Evolutionary conservation across 768 basidiomycete genomes (phyloP).

Genomic region (Lactarius hatsudake): DNA sequence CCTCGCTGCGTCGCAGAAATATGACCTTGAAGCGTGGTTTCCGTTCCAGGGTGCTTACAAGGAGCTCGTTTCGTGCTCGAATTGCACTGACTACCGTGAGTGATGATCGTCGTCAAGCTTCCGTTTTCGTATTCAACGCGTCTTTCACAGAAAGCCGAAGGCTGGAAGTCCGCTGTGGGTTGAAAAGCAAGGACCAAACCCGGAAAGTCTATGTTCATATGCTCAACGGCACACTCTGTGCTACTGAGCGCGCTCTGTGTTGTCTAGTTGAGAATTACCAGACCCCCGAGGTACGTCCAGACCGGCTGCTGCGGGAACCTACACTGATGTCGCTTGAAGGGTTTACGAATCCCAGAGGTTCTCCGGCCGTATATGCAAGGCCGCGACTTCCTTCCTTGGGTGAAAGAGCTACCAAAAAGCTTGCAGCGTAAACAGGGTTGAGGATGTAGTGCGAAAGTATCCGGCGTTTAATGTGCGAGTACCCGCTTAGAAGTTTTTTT

Average conservation of each 20-base stretch:
- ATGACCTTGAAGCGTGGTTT: slow-evolving; percentile 99
- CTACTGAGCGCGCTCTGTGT: slow-evolving; percentile 94
- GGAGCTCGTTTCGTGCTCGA: slow-evolving; percentile 96
- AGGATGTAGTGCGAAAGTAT: slow-evolving; percentile 14
- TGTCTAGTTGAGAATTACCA: slow-evolving; percentile 99
- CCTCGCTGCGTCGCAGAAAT: slow-evolving; percentile 95
- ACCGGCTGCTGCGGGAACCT: neutral
- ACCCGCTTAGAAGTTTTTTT: slow-evolving; percentile 13
- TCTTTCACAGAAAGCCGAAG: slow-evolving; percentile 73
- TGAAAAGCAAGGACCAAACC: slow-evolving; percentile 86
- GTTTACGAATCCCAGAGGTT: slow-evolving; percentile 84
- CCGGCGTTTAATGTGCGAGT: slow-evolving; percentile 14
- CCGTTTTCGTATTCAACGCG: slow-evolving; percentile 2
- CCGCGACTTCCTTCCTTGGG: slow-evolving; percentile 82
- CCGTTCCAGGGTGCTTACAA: slow-evolving; percentile 96
- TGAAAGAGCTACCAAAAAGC: slow-evolving; percentile 75
- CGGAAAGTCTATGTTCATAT: slow-evolving; percentile 97
- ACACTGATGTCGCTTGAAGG: slow-evolving; percentile 46
- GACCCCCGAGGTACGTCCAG: slow-evolving; percentile 76
- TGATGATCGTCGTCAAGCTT: slow-evolving; percentile 23
- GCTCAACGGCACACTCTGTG: slow-evolving; percentile 97
- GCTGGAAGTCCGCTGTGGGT: slow-evolving; percentile 89
- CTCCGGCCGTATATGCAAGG: slow-evolving; percentile 96
- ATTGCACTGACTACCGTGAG: slow-evolving; percentile 99
- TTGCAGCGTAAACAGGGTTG: slow-evolving; percentile 69